Conservation (phyloP, 1,284 basidiomycete genomes). For the Malassezia dermatis region DNA sequence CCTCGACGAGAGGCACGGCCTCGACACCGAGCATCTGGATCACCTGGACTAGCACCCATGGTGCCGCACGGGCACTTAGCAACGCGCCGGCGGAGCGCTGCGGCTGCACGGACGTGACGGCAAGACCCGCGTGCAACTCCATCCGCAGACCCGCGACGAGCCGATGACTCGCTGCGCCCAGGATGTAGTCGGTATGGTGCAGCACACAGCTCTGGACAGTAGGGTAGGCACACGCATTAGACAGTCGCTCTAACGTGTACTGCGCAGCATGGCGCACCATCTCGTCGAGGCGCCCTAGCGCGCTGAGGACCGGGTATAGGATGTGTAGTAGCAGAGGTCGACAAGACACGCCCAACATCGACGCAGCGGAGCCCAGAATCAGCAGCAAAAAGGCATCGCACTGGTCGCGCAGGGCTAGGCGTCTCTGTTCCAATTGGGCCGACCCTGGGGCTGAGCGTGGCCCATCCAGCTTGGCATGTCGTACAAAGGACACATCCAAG, state of each 20-base stretch:
- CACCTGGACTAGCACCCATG: conserved; percentile 43
- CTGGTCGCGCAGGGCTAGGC: not conserved
- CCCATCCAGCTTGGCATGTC: not conserved
- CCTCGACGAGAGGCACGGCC: conserved; percentile 37
- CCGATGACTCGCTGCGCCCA: conserved; percentile 37
- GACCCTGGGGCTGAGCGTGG: not conserved
- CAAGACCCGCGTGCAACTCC: conserved; percentile 17
- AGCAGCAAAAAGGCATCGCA: conserved; percentile 19
- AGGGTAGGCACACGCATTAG: conserved; percentile 32
- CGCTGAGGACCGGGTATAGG: conserved; percentile 35
- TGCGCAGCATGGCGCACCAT: conserved; percentile 16
- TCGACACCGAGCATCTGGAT: conserved; percentile 37
- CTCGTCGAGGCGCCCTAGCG: conserved; percentile 19
- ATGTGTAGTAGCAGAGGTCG: conserved; percentile 24
- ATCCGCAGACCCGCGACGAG: conserved; percentile 24
- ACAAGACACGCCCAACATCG: conserved; percentile 32
- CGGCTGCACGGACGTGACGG: not conserved
- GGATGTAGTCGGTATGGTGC: conserved; percentile 41
- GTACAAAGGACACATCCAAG: conserved; percentile 9
- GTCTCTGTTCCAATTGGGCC: not conserved
- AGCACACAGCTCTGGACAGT: conserved; percentile 28
- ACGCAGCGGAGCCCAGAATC: conserved; percentile 21
- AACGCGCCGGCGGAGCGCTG: conserved; percentile 3
- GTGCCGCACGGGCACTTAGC: conserved; percentile 32
- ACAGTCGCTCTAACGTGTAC: conserved; percentile 21